Evolutionary conservation across 352 stramenopile species (phyloP), one percentile per base, ranked within the genome.

Genomic region (Phytophthora ohioensis): DNA sequence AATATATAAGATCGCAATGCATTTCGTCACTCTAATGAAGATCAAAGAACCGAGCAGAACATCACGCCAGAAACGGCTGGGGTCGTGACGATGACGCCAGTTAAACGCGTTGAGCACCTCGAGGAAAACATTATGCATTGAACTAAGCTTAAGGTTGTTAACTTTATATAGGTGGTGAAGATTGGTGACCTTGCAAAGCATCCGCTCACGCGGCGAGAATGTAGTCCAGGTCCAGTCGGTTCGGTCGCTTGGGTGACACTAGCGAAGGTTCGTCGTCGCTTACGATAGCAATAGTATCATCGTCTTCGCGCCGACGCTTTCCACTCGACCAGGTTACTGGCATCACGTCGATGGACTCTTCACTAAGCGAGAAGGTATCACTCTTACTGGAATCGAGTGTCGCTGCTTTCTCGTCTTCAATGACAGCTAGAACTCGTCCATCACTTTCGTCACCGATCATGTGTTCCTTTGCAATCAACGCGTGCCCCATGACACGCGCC

Each of bases 401-500:
- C 21, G 27, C 17, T 15, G 27, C 31, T 34, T 52, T 13, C 21
- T 61, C 39, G 27, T 66, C 48, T 32, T 63, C 46, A 6, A 55
- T 31, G 5, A 21, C 21, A 41, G 47, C 68, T 9, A 64, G 43
- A n/a, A 68, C 15, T 9, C 73, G 62, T 2, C 75, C 78, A 9
- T 67, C 69, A 21, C 48, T 63, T 2, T 79, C 62, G 32, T 73
- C 61, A 52, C 75, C 78, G 48, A 90, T 86, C 69, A 87, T 73
- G 61, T 84, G 71, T 38, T 82, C 66, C 31, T 82, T 80, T 6
- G 61, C 67, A 45, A 91, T 79, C 32, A 76, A 64, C 11, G 76
- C 78, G 61, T 64, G 70, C 36, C 65, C 64, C 49, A 91, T 52
- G 7, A 88, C 67, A 10, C 70, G 42, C 0, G 21, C 43, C 10